Conservation (phyloP, 768 basidiomycete genomes). For the Boletus subparvulus region DNA sequence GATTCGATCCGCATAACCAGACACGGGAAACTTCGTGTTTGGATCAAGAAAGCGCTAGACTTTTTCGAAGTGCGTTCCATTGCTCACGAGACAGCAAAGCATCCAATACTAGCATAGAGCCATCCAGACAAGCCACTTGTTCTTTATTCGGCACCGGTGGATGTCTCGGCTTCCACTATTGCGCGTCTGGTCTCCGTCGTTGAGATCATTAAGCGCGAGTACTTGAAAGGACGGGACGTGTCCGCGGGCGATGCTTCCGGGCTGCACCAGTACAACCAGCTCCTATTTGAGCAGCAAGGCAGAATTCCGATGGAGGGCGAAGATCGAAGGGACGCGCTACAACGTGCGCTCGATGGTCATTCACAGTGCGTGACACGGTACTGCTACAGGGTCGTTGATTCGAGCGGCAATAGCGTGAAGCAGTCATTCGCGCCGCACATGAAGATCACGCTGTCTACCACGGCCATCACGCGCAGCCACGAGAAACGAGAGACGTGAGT, state of each 20-base stretch:
- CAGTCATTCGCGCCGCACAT: constrained; percentile 64
- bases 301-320: constrained; percentile 34
- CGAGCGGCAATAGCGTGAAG: constrained; percentile 42
- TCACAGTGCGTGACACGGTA: constrained; percentile 49
- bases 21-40: constrained; percentile 53
- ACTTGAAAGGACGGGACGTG: constrained; percentile 50
- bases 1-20: constrained; percentile 53
- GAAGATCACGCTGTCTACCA: constrained; percentile 61
- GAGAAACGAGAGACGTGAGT: constrained; percentile 40
- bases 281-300: constrained; percentile 45
- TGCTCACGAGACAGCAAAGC: neutral
- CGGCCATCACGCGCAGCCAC: constrained; percentile 41
- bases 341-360: constrained; percentile 52
- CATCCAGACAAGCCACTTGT: constrained; percentile 49
- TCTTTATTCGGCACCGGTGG: constrained; percentile 57
- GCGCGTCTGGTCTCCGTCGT: constrained; percentile 74
- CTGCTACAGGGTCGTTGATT: neutral
- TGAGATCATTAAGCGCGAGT: constrained; percentile 86
- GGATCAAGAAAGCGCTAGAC: constrained; percentile 52
- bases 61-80: constrained; percentile 49
- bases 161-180: constrained; percentile 38
- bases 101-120: constrained; percentile 36
- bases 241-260: constrained; percentile 48
- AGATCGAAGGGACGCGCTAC: constrained; percentile 25
- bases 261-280: constrained; percentile 75